These are phyloP conservation scores for Nemania sp. DNA, from an alignment of 2,329 filamentous ascomycete genomes.

Conservation along the genomic window DNA sequence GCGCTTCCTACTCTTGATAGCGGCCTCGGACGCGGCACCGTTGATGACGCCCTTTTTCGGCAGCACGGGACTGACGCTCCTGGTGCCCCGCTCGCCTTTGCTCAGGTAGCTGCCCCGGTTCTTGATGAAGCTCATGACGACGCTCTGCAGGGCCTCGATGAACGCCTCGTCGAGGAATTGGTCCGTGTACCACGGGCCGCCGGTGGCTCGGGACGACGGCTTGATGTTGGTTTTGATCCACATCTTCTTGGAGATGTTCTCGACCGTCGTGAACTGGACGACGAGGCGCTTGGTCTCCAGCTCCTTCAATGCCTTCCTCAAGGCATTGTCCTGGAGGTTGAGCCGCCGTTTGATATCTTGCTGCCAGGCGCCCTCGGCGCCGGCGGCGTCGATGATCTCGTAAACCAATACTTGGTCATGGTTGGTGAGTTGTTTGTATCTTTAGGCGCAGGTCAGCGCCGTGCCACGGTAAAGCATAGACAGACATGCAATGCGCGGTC, in stretches of 20 bases:
- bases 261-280: constrained; percentile 87
- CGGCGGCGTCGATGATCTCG: constrained; percentile 83
- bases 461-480: background rate
- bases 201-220: constrained; percentile 87
- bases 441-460: constrained; percentile 35
- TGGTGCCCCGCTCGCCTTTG: constrained; percentile 36
- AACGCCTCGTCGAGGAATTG: constrained; percentile 88
- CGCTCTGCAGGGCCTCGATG: constrained; percentile 72
- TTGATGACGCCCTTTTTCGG: constrained; percentile 62
- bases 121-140: constrained; percentile 42
- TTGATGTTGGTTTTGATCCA: constrained; percentile 88
- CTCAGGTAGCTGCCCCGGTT: constrained; percentile 43
- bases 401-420: constrained; percentile 86
- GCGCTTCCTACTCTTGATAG: constrained; percentile 54
- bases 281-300: constrained; percentile 83
- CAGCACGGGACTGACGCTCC: constrained; percentile 47
- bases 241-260: constrained; percentile 89
- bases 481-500: background rate
- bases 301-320: constrained; percentile 81
- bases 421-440: constrained; percentile 63
- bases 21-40: constrained; percentile 48
- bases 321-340: constrained; percentile 80
- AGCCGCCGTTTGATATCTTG: constrained; percentile 80
- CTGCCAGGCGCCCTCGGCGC: constrained; percentile 87
- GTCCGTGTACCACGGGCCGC: constrained; percentile 93